A percentile compares a stretch with the other conserved stretches of the same genome.
Evolutionary conservation across 163 green algal species (phyloP).

Genomic region (Prototheca wickerhamii): DNA sequence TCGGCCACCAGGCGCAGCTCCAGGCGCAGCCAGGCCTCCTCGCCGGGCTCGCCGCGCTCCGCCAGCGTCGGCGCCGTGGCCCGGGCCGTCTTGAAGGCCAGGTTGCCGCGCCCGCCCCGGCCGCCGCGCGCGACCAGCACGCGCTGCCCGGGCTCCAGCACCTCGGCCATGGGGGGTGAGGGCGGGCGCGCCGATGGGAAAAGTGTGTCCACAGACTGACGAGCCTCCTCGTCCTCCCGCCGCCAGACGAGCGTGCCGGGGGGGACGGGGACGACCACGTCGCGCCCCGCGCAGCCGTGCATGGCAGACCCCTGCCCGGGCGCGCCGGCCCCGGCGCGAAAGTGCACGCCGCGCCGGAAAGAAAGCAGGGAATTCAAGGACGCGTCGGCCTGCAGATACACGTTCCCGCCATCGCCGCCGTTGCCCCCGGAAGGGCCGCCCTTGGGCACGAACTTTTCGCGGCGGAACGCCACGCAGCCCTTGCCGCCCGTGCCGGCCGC

Average conservation of each 20-base stretch:
- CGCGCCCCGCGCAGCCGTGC: constrained; percentile 20
- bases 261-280: constrained; percentile 28
- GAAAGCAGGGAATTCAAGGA: constrained; percentile 13
- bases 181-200: neutral
- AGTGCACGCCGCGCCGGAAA: constrained; percentile 18
- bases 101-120: constrained; percentile 48
- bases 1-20: constrained; percentile 68
- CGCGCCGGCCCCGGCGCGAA: constrained; percentile 2
- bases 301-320: constrained; percentile 16
- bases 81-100: constrained; percentile 8
- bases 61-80: constrained; percentile 13
- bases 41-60: constrained; percentile 21
- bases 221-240: constrained; percentile 1
- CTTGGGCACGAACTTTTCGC: constrained; percentile 20
- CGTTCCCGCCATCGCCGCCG: constrained; percentile 33
- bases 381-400: constrained; percentile 21
- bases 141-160: constrained; percentile 30
- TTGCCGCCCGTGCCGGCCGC: constrained; percentile 29
- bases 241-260: constrained; percentile 29
- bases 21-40: constrained; percentile 42
- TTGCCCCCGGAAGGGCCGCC: constrained; percentile 27
- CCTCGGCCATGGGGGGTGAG: constrained; percentile 28
- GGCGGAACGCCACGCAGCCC: constrained; percentile 30
- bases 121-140: constrained; percentile 44
- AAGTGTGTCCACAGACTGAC: neutral